Conservation (phyloP, 1,139 yeast genomes). For the Saccharomycopsis hybrid region DNA sequence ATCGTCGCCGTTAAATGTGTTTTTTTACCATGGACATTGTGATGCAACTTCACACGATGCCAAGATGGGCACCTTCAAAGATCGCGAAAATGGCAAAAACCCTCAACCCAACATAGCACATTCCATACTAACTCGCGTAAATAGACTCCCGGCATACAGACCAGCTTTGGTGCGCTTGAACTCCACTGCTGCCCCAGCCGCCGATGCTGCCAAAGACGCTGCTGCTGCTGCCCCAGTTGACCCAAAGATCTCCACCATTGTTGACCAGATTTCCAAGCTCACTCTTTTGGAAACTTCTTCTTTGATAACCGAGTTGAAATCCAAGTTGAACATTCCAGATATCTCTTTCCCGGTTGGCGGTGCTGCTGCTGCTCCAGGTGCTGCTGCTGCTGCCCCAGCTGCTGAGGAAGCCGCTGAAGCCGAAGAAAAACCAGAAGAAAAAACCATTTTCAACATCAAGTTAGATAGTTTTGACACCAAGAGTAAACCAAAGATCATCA, state of each 20-base stretch:
- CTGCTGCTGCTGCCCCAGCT: slow-evolving; percentile 59
- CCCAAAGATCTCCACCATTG: slow-evolving; percentile 83
- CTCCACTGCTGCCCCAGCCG: slow-evolving; percentile 40
- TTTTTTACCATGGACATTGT: too few species aligned
- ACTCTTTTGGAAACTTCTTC: slow-evolving; percentile 87
- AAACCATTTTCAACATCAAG: slow-evolving; percentile 87
- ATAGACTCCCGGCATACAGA: background rate
- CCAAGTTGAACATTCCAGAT: slow-evolving; percentile 86
- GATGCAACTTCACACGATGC: too few species aligned
- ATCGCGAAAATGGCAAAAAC: too few species aligned
- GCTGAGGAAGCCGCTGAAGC: slow-evolving; percentile 73
- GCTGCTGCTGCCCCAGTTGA: slow-evolving; percentile 49
- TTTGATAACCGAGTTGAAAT: slow-evolving; percentile 76
- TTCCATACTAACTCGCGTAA: too few species aligned
- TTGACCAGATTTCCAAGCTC: slow-evolving; percentile 82
- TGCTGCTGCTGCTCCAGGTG: slow-evolving; percentile 56
- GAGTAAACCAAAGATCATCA: slow-evolving; percentile 94
- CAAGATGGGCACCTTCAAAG: too few species aligned
- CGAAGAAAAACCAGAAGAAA: slow-evolving; percentile 80
- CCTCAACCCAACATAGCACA: too few species aligned
- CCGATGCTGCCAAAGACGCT: slow-evolving; percentile 34
- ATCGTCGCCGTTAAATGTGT: too few species aligned
- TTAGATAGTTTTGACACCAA: slow-evolving; percentile 92
- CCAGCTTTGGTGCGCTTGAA: slow-evolving; percentile 36
- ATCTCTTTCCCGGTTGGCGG: slow-evolving; percentile 78